These are phyloP conservation scores for Fusarium sambucinum DNA, from an alignment of 2,329 filamentous ascomycete genomes.

Conservation along the genomic window DNA sequence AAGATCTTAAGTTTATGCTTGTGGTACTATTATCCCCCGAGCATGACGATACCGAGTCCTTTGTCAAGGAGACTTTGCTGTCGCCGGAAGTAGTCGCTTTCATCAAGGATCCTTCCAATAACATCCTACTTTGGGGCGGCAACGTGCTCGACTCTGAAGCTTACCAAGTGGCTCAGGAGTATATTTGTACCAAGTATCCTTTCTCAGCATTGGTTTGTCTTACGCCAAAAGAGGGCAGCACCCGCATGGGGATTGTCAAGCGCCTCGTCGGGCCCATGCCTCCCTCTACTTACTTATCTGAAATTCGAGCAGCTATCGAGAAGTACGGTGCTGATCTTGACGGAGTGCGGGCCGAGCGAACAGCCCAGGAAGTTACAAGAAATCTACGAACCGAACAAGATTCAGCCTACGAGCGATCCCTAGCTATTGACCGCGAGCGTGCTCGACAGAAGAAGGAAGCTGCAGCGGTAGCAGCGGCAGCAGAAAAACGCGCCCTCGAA, in stretches of 20 bases:
- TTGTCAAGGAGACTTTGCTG: slow-evolving; percentile 85
- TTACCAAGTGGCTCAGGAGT: slow-evolving; percentile 89
- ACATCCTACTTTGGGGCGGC: slow-evolving; percentile 91
- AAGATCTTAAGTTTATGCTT: slow-evolving; percentile 90
- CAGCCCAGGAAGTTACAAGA: slow-evolving; percentile 84
- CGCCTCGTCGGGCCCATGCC: slow-evolving; percentile 80
- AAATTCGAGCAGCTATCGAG: slow-evolving; percentile 78
- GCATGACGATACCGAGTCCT: slow-evolving; percentile 89
- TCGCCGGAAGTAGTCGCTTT: slow-evolving; percentile 79
- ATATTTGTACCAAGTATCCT: slow-evolving; percentile 92
- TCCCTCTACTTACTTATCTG: slow-evolving; percentile 77
- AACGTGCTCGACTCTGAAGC: slow-evolving; percentile 94
- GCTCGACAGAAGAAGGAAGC: slow-evolving; percentile 81
- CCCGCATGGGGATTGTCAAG: slow-evolving; percentile 90
- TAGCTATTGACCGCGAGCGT: slow-evolving; percentile 89
- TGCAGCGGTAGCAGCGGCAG: slow-evolving; percentile 76
- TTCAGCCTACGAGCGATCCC: slow-evolving; percentile 89
- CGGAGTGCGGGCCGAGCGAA: slow-evolving; percentile 78
- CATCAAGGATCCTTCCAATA: slow-evolving; percentile 78
- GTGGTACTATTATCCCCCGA: slow-evolving; percentile 90
- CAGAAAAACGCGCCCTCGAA: slow-evolving; percentile 70
- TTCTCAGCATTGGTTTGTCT: slow-evolving; percentile 89
- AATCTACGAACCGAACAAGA: slow-evolving; percentile 90
- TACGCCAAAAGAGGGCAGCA: slow-evolving; percentile 84
- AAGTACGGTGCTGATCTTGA: slow-evolving; percentile 82